Conservation (phyloP, 768 basidiomycete genomes). For the Xerocomellus dryophilus region DNA sequence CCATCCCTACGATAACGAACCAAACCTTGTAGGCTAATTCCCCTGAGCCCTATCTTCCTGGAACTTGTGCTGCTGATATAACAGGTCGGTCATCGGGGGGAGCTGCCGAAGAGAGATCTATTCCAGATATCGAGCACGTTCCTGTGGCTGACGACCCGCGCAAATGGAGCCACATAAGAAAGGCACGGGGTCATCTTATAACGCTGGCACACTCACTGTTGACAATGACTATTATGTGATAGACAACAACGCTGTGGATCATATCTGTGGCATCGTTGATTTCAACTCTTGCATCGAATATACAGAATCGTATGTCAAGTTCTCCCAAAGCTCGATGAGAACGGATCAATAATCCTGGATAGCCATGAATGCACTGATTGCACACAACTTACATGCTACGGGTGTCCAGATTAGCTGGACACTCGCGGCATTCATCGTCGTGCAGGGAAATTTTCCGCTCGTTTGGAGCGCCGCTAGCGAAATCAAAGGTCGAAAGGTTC, state of each 20-base stretch:
- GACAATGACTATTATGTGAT: neutral
- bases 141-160: slow-evolving; percentile 59
- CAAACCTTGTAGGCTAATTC: neutral
- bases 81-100: slow-evolving; percentile 1
- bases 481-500: slow-evolving; percentile 69
- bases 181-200: slow-evolving; percentile 37
- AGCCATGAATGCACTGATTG: slow-evolving; percentile 66
- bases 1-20: slow-evolving; percentile 2
- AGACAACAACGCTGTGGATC: slow-evolving; percentile 29
- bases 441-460: slow-evolving; percentile 67
- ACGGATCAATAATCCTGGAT: neutral
- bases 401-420: slow-evolving; percentile 61
- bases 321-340: neutral
- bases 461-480: slow-evolving; percentile 71
- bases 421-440: slow-evolving; percentile 67
- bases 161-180: slow-evolving; percentile 52
- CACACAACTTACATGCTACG: slow-evolving; percentile 56
- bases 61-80: neutral
- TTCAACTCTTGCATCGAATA: slow-evolving; percentile 26
- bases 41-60: neutral
- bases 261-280: slow-evolving; percentile 25
- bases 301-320: slow-evolving; percentile 29
- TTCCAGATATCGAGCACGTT: slow-evolving; percentile 35
- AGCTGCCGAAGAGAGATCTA: slow-evolving; percentile 2
- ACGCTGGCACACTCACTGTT: neutral